These are phyloP conservation scores for Ustilago crameri DNA, from an alignment of 1,284 basidiomycete genomes.

Conservation along the genomic window DNA sequence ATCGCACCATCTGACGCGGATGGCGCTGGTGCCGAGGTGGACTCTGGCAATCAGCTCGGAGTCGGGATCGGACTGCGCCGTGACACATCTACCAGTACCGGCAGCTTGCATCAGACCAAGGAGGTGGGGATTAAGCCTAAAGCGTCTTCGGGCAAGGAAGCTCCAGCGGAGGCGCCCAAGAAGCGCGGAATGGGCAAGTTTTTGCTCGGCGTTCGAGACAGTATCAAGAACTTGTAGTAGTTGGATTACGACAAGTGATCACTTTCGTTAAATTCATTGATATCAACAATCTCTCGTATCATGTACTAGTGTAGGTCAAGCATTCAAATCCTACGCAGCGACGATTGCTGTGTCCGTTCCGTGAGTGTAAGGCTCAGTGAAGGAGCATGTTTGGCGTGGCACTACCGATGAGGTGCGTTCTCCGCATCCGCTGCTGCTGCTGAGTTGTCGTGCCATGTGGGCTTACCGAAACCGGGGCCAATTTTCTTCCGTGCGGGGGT, in stretches of 20 bases:
- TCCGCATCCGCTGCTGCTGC: no score
- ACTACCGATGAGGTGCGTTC: no score
- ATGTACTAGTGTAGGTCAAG: not conserved
- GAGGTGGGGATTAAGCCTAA: conserved; percentile 6
- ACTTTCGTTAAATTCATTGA: no score
- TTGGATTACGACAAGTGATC: no score
- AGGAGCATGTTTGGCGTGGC: no score
- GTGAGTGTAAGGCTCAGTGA: no score
- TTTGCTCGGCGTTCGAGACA: conserved; percentile 41
- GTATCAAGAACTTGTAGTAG: conserved; percentile 41
- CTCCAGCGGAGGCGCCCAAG: conserved; percentile 13
- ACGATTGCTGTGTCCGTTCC: no score
- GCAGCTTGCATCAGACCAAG: conserved; percentile 19
- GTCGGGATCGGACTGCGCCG: conserved; percentile 19
- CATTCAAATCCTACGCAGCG: no score
- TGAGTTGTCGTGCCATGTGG: no score
- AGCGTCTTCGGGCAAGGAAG: not conserved
- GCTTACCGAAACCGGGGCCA: no score
- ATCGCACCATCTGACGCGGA: not conserved
- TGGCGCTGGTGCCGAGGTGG: not conserved
- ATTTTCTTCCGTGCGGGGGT: no score
- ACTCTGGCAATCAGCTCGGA: not conserved
- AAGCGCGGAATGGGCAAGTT: conserved; percentile 49
- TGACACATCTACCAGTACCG: conserved; percentile 37
- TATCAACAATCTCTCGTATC: no score